These are phyloP conservation scores for Malus sylvestris DNA, from an alignment of 306 rosid genomes.

Conservation along the genomic window DNA sequence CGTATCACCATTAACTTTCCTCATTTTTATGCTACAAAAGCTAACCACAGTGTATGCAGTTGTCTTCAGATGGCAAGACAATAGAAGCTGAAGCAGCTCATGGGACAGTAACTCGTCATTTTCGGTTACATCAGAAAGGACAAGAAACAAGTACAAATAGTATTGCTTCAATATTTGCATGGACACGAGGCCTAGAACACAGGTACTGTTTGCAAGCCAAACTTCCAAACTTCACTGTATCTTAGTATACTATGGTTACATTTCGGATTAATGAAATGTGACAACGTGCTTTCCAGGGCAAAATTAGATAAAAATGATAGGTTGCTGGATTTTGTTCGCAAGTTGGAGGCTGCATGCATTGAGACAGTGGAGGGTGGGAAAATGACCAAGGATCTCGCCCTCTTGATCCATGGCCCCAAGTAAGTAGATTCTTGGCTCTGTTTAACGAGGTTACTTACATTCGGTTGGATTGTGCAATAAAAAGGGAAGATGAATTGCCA, in stretches of 20 bases:
- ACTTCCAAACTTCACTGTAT: neutral
- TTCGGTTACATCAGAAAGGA: conserved; percentile 81
- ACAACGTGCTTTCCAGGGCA: conserved; percentile 41
- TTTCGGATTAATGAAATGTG: neutral
- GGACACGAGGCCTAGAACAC: conserved; percentile 95
- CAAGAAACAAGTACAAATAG: conserved; percentile 98
- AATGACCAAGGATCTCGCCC: conserved; percentile 98
- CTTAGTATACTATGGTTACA: neutral
- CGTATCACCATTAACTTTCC: conserved; percentile 15
- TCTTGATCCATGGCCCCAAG: conserved; percentile 84
- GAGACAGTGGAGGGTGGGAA: conserved; percentile 85
- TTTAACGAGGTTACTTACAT: neutral
- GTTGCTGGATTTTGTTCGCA: conserved; percentile 62
- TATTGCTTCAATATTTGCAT: conserved; percentile 96
- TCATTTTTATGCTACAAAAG: neutral
- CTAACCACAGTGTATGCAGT: conserved; percentile 42
- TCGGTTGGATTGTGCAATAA: neutral
- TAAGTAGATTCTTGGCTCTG: conserved; percentile 27
- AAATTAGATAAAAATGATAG: conserved; percentile 68
- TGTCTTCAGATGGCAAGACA: conserved; percentile 95
- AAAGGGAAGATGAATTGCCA: neutral
- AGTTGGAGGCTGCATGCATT: conserved; percentile 85
- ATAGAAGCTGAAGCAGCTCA: conserved; percentile 98
- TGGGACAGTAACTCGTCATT: conserved; percentile 97
- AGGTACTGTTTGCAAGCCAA: conserved; percentile 43